phyloP scores from a whole-genome alignment of 176 grass and related monocot genomes.

The Aegilops sharonensis region DNA sequence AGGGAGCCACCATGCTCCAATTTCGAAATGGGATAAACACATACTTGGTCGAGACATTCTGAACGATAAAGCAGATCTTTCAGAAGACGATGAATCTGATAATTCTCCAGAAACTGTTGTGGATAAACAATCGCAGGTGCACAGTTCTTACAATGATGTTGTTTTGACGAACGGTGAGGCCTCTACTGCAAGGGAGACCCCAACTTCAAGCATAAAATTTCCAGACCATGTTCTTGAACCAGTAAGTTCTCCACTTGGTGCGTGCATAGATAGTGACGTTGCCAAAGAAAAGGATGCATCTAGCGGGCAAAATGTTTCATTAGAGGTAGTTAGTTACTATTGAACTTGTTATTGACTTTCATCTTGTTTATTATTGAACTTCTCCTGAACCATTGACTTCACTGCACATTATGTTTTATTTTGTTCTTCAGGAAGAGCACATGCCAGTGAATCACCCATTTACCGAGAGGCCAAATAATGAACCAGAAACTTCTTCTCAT shows the following conservation, averaged over 20 bases:
- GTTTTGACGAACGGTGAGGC: conserved; percentile 14
- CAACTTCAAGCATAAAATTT: conserved; percentile 16
- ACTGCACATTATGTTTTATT: conserved; percentile 13
- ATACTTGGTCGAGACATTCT: conserved; percentile 27
- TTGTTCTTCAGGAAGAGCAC: conserved; percentile 42
- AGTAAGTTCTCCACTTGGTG: conserved; percentile 15
- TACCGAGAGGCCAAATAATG: background rate
- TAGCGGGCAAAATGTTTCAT: background rate
- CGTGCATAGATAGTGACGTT: conserved; percentile 5
- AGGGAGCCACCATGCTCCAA: conserved; percentile 18
- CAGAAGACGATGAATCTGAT: conserved; percentile 30
- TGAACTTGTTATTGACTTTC: conserved; percentile 23
- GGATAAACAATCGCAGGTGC: conserved; percentile 19
- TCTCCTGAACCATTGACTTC: conserved; percentile 12
- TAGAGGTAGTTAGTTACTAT: conserved; percentile 36
- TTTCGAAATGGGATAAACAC: conserved; percentile 35
- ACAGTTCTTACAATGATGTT: conserved; percentile 3
- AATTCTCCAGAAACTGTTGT: conserved; percentile 39
- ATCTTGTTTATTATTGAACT: conserved; percentile 29
- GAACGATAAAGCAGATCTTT: conserved; percentile 22
- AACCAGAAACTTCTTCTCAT: conserved; percentile 32
- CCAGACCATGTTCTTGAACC: conserved; percentile 22
- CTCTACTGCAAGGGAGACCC: conserved; percentile 9
- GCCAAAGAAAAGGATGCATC: conserved; percentile 29
- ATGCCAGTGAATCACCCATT: conserved; percentile 24